Conservation (phyloP, 352 stramenopile species). For the Lagenidium giganteum region DNA sequence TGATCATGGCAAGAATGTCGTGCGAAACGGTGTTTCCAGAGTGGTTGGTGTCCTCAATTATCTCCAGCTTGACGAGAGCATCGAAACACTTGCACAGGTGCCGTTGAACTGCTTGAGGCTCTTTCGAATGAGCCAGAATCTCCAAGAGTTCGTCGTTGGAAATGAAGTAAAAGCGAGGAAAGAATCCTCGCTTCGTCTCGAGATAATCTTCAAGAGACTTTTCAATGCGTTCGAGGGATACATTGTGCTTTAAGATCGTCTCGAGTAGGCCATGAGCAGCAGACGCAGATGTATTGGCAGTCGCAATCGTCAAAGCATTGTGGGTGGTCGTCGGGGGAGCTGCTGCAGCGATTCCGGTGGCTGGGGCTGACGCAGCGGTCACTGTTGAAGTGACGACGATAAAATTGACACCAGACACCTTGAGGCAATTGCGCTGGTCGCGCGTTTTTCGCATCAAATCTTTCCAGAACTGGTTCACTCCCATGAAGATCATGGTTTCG, state of each 20-base stretch:
- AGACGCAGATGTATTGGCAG: neutral
- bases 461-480: conserved; percentile 78
- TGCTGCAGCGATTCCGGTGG: no score
- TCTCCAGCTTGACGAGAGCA: conserved; percentile 68
- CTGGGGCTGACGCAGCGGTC: neutral
- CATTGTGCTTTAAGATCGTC: conserved; percentile 62
- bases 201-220: conserved; percentile 83
- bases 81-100: conserved; percentile 86
- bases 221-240: conserved; percentile 62
- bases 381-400: conserved; percentile 10
- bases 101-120: conserved; percentile 72
- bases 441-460: conserved; percentile 62
- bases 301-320: no score
- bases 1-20: conserved; percentile 79
- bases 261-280: conserved; percentile 50
- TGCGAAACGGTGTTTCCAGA: conserved; percentile 15
- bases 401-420: conserved; percentile 43
- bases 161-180: conserved; percentile 87
- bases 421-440: conserved; percentile 63
- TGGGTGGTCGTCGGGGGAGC: no score
- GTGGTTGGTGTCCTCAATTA: conserved; percentile 37
- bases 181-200: conserved; percentile 78
- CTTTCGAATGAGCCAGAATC: conserved; percentile 75
- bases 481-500: conserved; percentile 50
- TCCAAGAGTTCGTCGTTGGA: conserved; percentile 85